Base-by-base conservation (phyloP, 164 flowering plant species). In the Aristolochia fimbriata region DNA sequence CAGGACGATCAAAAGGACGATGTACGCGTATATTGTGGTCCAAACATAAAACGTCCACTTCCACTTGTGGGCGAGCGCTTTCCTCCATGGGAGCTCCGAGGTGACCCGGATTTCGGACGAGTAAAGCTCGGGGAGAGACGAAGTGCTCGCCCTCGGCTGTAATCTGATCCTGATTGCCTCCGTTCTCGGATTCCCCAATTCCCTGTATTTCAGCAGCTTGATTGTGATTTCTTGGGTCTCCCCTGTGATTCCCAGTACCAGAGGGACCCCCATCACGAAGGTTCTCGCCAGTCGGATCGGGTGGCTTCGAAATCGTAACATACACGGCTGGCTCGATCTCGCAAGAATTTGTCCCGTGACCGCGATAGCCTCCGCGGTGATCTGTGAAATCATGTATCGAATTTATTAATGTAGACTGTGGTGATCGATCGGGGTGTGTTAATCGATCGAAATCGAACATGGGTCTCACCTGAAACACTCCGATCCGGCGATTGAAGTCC, bases 21-120 rank as follows among this genome's bases (percentile, higher is more conserved):
- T 49, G 69, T 73, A 91, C 0, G 73, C 50, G 49, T 79, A 77
- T 0, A 84, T 15, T 0, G 91, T 78, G 15, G 81, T 64, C 93
- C 96, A 91, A 1, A 88, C 84, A n/a, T 67, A 85, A 10, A 83
- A 70, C 5, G 92, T 86, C 80, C 81, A 87, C 66, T 79, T 88
- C 98, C 98, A 91, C 19, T 65, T 71, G 50, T 46, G 72, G 6
- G 81, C 77, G 2, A 87, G 0, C 20, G 78, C 62, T 68, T 85
- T 91, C 0, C 37, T 62, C 85, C 83, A 82, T 10, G 96, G 96
- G 1, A 77, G 86, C 54, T 81, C 68, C 2, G 98, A 91, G 14
- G 70, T 79, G 27, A 87, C 41, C 15, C 82, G 1, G 13, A 87
- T 71, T 53, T 83, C 76, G 0, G 98, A 82, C 49, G 84, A 69